Evolutionary conservation across 2,329 filamentous ascomycete species (phyloP), one percentile per base, ranked within the genome.

Genomic region (Colletotrichum cereale): DNA sequence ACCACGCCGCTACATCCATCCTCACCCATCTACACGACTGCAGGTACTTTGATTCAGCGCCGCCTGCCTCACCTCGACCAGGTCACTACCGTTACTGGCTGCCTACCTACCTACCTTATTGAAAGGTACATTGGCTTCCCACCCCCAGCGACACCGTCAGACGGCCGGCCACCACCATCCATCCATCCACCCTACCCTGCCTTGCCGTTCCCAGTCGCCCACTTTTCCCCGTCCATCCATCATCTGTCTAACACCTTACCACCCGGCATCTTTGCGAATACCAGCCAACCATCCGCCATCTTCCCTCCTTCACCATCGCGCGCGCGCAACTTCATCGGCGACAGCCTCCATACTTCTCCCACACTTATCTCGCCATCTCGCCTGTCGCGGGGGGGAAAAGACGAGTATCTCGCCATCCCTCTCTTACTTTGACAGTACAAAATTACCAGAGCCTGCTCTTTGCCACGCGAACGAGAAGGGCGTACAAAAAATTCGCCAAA

Each of bases 221-320:
- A 70, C 66, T 63, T 72, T 40, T 65, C 60, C 61, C 66, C 69
- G 66, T 64, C 69, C 69, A 72, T 63, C 66, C 68, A 67, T 71
- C 68, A 71, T 34, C 56, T 44, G 29, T 61, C 53, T 24, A 65
- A 50, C 47, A 48, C 57, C 57, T 62, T 70, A 65, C 53, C 66
- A 62, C 63, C 36, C 69, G 58, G 38, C 69, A 61, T 65, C 66
- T 70, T 62, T 73, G 67, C 67, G 44, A 63, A 67, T 63, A 38
- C 64, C 71, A 72, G 64, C 71, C 71, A 73, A 73, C 71, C 67
- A 73, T 67, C 71, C 71, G 58, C 60, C 67, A 73, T 73, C 60
- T 67, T 73, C 63, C 67, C 71, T 73, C 67, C 62, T 66, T 72
- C 71, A 66, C 67, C 62, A 66, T 31, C 71, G 62, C 62, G 50